Base-by-base conservation (phyloP, 2,329 filamentous ascomycete genomes). In the Colletotrichum sp. region DNA sequence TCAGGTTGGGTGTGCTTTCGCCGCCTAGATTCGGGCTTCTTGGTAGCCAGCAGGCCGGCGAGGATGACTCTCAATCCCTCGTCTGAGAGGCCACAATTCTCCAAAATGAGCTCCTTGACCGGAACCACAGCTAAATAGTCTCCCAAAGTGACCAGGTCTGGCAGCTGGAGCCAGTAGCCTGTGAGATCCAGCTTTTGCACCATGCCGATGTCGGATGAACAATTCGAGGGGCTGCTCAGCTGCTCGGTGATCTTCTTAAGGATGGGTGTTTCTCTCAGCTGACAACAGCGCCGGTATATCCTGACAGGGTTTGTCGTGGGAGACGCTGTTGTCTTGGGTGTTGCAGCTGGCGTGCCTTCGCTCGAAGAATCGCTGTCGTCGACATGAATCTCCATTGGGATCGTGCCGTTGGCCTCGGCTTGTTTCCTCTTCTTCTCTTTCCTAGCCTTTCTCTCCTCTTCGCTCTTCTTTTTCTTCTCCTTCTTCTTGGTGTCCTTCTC, bases 101-200 rank as follows among this genome's bases (percentile, higher is more conserved):
- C 96, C 69, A 98, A 84, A 8, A 97, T 88, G 1, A 99, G 84
- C 79, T 97, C 95, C 77, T 94, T 93, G 4, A 98, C 93, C 0
- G 97, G 96, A 1, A 98, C 96, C 8, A 99, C 92, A 7, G 97
- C 96, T 54, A 99, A 88, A 87, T 96, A 99, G 81, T 99, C 97
- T 64, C 96, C 95, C 3, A 99, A 88, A 0, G 97, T 98, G 65
- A 96, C 84, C 31, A 98, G 88, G 81, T 99, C 97, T 4, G 93
- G 90, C 59, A 97, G 84, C 73, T 96, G 93, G 84, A 99, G 89
- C 81, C 93, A 92, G 76, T 97, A 97, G 18, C 94, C 94, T 1
- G 93, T 95, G 27, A 98, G 87, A 81, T 98, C 94, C 11, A 99
- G 86, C 80, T 93, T 94, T 69, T 92, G 91, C 2, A 98, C 93